phyloP scores from a whole-genome alignment of 441 rosid genomes.

The Aquilaria agallochum region DNA sequence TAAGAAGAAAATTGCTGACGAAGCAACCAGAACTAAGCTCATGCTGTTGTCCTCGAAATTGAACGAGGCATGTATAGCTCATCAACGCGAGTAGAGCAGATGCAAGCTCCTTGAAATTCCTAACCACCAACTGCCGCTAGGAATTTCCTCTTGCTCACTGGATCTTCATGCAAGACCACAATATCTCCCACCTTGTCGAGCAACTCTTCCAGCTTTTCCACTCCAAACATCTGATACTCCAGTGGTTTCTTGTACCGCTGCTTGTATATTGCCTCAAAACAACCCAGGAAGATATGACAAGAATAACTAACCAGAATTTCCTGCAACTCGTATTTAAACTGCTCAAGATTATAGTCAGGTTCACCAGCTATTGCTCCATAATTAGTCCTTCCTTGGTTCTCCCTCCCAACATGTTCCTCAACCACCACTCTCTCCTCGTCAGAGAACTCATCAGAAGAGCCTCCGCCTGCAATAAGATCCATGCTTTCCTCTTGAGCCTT shows the following conservation, averaged over 20 bases:
- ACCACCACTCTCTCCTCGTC: constrained; percentile 52
- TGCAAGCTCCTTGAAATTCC: constrained; percentile 11
- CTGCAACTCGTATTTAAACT: constrained; percentile 79
- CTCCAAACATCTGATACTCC: constrained; percentile 53
- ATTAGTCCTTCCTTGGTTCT: constrained; percentile 24
- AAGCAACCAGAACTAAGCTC: too few species aligned
- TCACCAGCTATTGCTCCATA: constrained; percentile 12
- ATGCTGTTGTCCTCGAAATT: too few species aligned
- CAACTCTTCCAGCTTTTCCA: constrained; percentile 71
- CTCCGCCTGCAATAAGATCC: constrained; percentile 27
- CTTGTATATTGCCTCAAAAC: constrained; percentile 76
- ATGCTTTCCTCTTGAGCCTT: constrained; percentile 31
- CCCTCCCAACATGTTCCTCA: constrained; percentile 43
- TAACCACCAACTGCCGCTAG: constrained; percentile 48
- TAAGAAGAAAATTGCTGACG: too few species aligned
- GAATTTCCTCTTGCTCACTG: constrained; percentile 57
- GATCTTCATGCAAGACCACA: constrained; percentile 69
- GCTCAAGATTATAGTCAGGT: constrained; percentile 37
- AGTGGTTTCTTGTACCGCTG: constrained; percentile 75
- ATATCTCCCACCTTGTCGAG: constrained; percentile 64
- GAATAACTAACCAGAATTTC: constrained; percentile 89
- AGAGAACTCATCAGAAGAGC: constrained; percentile 72
- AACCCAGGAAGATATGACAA: constrained; percentile 58
- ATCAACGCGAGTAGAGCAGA: too few species aligned
- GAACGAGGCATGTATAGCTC: too few species aligned